Base-by-base conservation (phyloP, 805 yeast species). In the Cyberlindnera mississippiensis region DNA sequence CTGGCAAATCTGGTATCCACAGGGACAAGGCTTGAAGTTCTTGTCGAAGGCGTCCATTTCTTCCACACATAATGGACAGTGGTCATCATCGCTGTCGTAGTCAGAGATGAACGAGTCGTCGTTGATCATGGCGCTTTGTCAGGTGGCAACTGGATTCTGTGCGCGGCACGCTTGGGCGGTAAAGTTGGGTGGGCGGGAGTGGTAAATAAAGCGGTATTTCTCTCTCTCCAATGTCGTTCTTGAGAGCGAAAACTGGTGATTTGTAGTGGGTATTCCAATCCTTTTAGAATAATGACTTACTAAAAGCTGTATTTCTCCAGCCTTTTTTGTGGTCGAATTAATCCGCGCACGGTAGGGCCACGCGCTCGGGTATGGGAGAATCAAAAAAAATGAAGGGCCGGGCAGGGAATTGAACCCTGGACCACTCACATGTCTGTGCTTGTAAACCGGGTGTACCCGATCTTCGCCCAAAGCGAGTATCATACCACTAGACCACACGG, bases 1-100 rank as follows among this genome's bases (percentile, higher is more conserved):
- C 72, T 91, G 98, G 64, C 99, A 93, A 44, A 93, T 86, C 63
- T 95, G 97, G 59, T 93, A 93, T 15, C 99, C 99, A 69, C 99
- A 93, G 1, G 98, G 98, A 71, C 99, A 93, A n/a, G 99, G 99
- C 63, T 85, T 88, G 73, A 93, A 93, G 68, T 89, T 87, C 59
- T 85, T 88, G 66, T 93, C 99, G 14, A 96, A 85, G 36, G 91
- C 80, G 64, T 93, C 99, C 89, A 93, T 82, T 62, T 93, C 97
- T 66, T 93, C 99, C 59, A 90, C 91, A 70, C 99, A 93, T 49
- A 93, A 76, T 42, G 99, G 99, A 67, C 96, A 74, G 78, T 83
- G 82, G 51, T 73, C 71, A 50, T 85, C 95, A 52, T 82, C 91
- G 54, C 85, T 49, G 8, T 30, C 22, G 17, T 45, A 12, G 53